Evolutionary conservation across 2,329 filamentous ascomycete species (phyloP).

Genomic region (Sclerotinia nivalis): DNA sequence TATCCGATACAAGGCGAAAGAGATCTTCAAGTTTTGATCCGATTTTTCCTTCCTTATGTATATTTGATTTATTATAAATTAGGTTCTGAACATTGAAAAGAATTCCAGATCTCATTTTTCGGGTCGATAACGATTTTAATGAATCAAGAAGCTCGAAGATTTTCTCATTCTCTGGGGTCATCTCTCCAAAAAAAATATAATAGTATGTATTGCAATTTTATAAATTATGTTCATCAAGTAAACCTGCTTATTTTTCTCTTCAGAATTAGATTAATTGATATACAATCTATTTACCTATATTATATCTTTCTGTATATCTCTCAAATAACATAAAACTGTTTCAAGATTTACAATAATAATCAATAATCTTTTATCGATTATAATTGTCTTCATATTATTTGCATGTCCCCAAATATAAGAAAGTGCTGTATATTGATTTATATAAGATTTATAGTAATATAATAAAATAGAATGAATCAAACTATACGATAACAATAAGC

Average conservation of each 20-base stretch:
- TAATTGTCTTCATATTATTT: neutral
- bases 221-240: neutral
- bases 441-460: neutral
- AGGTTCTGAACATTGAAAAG: rapidly evolving
- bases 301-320: neutral
- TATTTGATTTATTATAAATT: neutral
- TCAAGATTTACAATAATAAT: neutral
- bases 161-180: neutral
- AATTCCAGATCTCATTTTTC: rapidly evolving
- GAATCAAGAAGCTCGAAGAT: neutral
- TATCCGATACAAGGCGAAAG: neutral
- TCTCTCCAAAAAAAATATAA: neutral
- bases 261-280: neutral
- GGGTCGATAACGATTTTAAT: neutral
- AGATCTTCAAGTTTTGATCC: neutral
- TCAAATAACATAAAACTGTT: neutral
- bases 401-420: neutral
- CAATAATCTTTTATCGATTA: neutral
- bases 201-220: neutral
- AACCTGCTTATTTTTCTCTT: neutral
- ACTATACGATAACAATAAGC: neutral
- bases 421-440: neutral
- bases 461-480: neutral
- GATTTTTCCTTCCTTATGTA: neutral
- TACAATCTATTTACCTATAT: neutral